Base-by-base conservation (phyloP, 2,329 filamentous ascomycete genomes). In the Coniochaeta sp. region DNA sequence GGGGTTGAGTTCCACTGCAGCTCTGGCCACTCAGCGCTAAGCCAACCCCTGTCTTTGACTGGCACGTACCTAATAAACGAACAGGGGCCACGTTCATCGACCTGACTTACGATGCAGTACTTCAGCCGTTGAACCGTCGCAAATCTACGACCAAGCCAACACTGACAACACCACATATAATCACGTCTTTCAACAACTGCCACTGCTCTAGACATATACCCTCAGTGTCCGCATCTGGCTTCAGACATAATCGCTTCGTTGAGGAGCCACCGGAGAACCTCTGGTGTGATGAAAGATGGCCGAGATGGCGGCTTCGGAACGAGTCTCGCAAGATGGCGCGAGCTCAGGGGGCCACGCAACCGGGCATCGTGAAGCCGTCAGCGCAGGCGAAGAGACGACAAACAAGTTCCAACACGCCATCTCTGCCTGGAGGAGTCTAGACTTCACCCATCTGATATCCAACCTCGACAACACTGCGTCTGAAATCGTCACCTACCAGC, bases 331-430 rank as follows among this genome's bases (percentile, higher is more conserved):
- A 68, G 65, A 65, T 62, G 62, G 59, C 67, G 50, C 74, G 66
- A 44, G 64, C 66, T 30, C 57, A 34, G 54, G 65, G 55, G 61
- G 66, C 22, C 42, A 24, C 16, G 16, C 38, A 10, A 19, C 38
- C 4, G 38, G 38, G 16, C 42, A 47, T 56, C 70, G 73, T 9
- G 68, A 63, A 57, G 65, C 66, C 12, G 61, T 64, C 47, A 60
- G 66, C 57, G 69, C 61, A 26, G 68, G 68, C 9, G 69, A 71
- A 17, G 84, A 87, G 56, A 84, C 83, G 38, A 87, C 89, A 67
- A 98, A 96, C 79, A 97, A 96, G 75, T 99, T 99, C 73, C 95
- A 99, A 74, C 89, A 89, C 72, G 95, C 95, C 60, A 96, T 99
- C 67, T 90, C 91, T 64, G 90, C 93, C 72, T 99, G 95, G 95